Base-by-base conservation (phyloP, 2,329 filamentous ascomycete species). In the Pseudocercospora vitis region DNA sequence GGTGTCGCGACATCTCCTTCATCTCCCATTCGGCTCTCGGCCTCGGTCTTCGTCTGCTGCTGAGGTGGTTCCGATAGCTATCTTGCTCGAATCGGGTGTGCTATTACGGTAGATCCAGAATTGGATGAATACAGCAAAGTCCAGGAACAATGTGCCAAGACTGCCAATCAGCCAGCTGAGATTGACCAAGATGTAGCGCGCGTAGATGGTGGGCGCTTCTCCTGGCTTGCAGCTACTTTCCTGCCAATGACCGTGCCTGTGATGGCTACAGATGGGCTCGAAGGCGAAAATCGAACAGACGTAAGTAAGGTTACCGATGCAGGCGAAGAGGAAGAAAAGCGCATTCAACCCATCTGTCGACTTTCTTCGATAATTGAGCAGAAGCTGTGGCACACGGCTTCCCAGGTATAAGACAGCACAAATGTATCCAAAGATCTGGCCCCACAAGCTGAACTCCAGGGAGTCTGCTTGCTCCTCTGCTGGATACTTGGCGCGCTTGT, bases 291-390 rank as follows among this genome's bases (percentile, higher is more conserved):
- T 97, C 31, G 87, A 91, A 31, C 96, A 76, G 14, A 96, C 91
- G 66, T 95, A 97, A 0, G 91, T 96, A 60, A 96, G 72, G 70
- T 99, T 99, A 2, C 94, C 94, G 4, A 97, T 83, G 68, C 92
- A 97, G 3, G 94, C 94, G 70, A 99, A 97, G 18, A 97, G 78
- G 76, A 97, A 97, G 74, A 97, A 99, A 8, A 97, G 80, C 74
- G 96, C 85, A 60, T 88, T 92, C 16, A 99, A 86, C 3, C 94
- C 94, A 52, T 97, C 91, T 1, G 91, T 96, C 37, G 87, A 91
- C 75, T 95, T 95, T 58, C 94, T 86, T 16, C 89, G 84, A 76
- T 89, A 95, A 72, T 97, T 99, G 49, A 97, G 82, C 6, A 96
- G 78, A 1, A 99, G 79, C 74, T 99, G 94, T 0, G 94, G 94